Evolutionary conservation across 768 basidiomycete species (phyloP), one percentile per base, ranked within the genome.

Genomic region (Chalciporus chontae): DNA sequence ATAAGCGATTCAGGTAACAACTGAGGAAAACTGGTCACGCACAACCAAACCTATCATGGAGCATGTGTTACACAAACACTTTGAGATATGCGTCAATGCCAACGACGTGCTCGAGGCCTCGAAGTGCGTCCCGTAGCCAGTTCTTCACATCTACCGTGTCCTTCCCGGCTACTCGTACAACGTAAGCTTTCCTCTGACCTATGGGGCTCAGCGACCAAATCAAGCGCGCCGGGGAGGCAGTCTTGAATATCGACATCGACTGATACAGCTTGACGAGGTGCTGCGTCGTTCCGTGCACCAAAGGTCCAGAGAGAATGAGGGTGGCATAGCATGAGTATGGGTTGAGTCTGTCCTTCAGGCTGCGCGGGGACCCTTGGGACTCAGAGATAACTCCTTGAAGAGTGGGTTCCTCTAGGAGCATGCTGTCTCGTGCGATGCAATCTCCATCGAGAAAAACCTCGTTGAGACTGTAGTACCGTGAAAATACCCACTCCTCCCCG

Each of bases 251-350:
- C 4, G 77, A 75, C 27, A 83, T 81, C 14, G 68, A 56, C 43
- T 73, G 68, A 57, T 85, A 85, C 55, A 74, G 65, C 18, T 54
- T 66, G 19, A 68, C 61, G 43, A 97, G 71, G 42, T 73, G 65
- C 1, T 63, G 48, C 27, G 87, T 71, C 5, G 85, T 69, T 1
- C 59, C 59, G 40, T 71, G 67, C 17, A 84, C 72, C 48, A 75
- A 66, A 0, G 87, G 85, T 4, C 94, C 95, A 53, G 78, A 80
- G 52, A 97, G 76, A 53, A 96, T 73, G 17, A 95, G 67, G 55
- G 84, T 94, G 17, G 91, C 93, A 67, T 95, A 97, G 68, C 92
- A 94, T 8, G 87, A 78, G 63, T 95, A 97, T 3, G 93, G 92
- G 8, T 73, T 74, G 47, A 96, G 74, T 51, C 77, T 77, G 40